phyloP scores from a whole-genome alignment of 805 yeast species.

The Barnettozyma vustinii region DNA sequence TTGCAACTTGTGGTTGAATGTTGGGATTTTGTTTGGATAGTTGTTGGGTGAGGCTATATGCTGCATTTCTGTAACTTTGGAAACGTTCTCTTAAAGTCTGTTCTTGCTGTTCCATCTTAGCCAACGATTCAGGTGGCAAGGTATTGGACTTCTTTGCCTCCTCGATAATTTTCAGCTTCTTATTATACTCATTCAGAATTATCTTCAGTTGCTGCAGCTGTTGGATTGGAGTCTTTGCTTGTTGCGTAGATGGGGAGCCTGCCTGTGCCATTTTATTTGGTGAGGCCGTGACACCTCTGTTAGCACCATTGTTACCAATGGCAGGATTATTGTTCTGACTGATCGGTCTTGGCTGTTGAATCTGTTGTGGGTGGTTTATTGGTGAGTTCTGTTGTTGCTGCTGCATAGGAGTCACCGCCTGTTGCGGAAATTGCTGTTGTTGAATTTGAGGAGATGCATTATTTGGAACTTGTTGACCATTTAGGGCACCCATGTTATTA shows the following conservation, averaged over 20 bases:
- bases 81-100: conserved; percentile 40
- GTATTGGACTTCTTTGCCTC: conserved; percentile 40
- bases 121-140: conserved; percentile 39
- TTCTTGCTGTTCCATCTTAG: conserved; percentile 44
- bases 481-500: conserved; percentile 19
- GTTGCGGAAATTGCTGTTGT: not conserved
- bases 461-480: conserved; percentile 19
- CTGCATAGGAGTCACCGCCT: conserved; percentile 11
- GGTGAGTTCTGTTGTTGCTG: conserved; percentile 7
- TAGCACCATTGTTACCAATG: conserved; percentile 1
- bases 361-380: conserved; percentile 5
- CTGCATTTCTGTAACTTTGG: conserved; percentile 46
- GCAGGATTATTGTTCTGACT: not conserved
- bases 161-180: conserved; percentile 45
- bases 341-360: conserved; percentile 22
- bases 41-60: conserved; percentile 25
- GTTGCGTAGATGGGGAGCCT: conserved; percentile 9
- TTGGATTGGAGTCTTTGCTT: conserved; percentile 21
- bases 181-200: conserved; percentile 43
- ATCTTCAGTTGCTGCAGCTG: conserved; percentile 40
- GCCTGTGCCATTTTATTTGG: conserved; percentile 16
- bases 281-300: conserved; percentile 12
- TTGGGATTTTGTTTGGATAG: conserved; percentile 8
- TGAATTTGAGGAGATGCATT: conserved; percentile 18
- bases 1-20: conserved; percentile 19